Evolutionary conservation across 1,139 yeast genomes (phyloP), one percentile per base, ranked within the genome.

Genomic region (Candida gigantensis): DNA sequence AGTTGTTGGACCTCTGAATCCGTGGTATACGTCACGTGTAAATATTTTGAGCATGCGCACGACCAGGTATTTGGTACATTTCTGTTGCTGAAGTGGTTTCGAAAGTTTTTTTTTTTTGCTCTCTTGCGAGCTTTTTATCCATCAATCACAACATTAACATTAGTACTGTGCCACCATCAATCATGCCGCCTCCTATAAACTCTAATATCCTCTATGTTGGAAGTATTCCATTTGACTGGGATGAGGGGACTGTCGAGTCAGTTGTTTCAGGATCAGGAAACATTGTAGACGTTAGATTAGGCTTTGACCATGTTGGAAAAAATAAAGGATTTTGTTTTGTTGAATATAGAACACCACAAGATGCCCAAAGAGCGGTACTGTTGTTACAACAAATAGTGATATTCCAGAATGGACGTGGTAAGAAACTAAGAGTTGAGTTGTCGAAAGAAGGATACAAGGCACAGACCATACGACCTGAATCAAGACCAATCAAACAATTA

Each of bases 241-340:
- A 70, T 48, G 82, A 75, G 37, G 70, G 71, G 28, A 70, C 65
- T 21, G 62, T 80, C 30, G 72, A 62, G 40, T 58, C 83, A 11
- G 82, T 81, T 14, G 83, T 79, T n/a, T 72, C 79, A 43, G 84
- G 84, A 2, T 67, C 81, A 5, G 86, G 86, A 2, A 68, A 71
- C 15, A 72, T 81, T 25, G 79, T 77, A 32, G 86, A 79, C 45
- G 81, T 80, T 11, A 68, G 85, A 46, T 62, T 81, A 43, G 79
- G 82, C 47, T 73, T 74, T 57, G 86, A 81, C 46, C 73, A 71
- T 43, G 73, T 72, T 12, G 79, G 82, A n/a, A 77, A 77, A 46
- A 77, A 79, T 49, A 81, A 79, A 52, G 85, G 84, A 11, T 81
- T 72, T 50, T 76, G 83, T 45, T 81, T 81, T 51, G 74, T 80